These are phyloP conservation scores for Coix lacrymajobi DNA, from an alignment of 176 grass and related monocot genomes.

Conservation along the genomic window DNA sequence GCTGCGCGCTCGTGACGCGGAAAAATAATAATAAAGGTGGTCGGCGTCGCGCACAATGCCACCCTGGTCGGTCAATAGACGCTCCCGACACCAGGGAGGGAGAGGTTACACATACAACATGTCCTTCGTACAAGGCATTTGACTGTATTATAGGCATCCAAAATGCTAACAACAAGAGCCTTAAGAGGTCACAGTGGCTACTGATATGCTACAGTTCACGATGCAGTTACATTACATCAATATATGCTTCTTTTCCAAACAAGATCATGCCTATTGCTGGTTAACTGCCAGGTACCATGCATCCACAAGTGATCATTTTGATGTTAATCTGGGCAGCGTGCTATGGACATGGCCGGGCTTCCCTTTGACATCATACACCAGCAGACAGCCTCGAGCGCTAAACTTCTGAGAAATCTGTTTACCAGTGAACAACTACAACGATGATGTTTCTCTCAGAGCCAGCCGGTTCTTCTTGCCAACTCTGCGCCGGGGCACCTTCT, in stretches of 20 bases:
- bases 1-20: too few relatives aligned
- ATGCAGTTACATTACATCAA: background rate
- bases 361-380: background rate
- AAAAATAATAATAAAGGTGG: too few relatives aligned
- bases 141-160: background rate
- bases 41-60: too few relatives aligned
- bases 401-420: background rate
- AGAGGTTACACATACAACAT: background rate
- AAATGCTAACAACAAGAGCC: background rate
- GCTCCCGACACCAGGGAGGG: too few relatives aligned
- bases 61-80: too few relatives aligned
- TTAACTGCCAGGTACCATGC: background rate
- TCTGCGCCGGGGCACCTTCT: background rate
- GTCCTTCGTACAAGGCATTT: background rate
- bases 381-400: background rate
- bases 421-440: background rate
- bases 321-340: background rate
- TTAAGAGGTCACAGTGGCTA: background rate
- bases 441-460: background rate
- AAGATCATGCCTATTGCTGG: background rate
- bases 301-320: background rate
- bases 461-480: conserved; percentile 12
- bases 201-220: background rate
- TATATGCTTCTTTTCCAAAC: background rate
- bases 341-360: background rate